Evolutionary conservation across 2,329 filamentous ascomycete genomes (phyloP), one percentile per base, ranked within the genome.

Genomic region (Tolypocladium inflatum): DNA sequence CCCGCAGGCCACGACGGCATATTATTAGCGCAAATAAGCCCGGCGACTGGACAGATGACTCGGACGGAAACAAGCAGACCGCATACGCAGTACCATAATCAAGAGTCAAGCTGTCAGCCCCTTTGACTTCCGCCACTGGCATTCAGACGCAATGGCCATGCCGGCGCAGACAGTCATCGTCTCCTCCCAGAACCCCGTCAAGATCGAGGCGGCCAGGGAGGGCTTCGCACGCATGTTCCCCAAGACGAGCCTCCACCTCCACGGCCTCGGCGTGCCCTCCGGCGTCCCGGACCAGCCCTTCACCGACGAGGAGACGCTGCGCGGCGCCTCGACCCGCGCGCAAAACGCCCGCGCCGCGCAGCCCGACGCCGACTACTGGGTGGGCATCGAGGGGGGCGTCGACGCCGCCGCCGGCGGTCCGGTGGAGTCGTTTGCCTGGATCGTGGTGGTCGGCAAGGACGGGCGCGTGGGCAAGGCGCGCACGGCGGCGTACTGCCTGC

Each of bases 381-480:
- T 76, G 39, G 74, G 74, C 6, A 67, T 76, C 21, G 74, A 77
- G 61, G 74, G 74, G 23, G 74, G 74, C 3, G 67, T 76, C 4
- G 71, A 74, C 41, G 62, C 63, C 21, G 8, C 21, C 26, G 59
- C 62, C 11, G 59, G 59, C 9, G 58, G 60, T 15, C 61, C 66
- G 10, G 63, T 75, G 30, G 65, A 68, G 57, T 71, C 70, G 11
- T 76, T 76, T 63, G 74, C 74, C 2, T 76, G 74, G 74, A 65
- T 76, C 11, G 72, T 71, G 1, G 63, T 77, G 37, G 21, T 61
- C 21, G 61, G 59, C 42, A 55, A 35, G 33, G 55, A 68, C 4
- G 68, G 67, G 6, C 64, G 62, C 5, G 61, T 62, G 30, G 73
- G 74, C 5, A 73, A 71, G 52, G 74, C 73, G 13, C 69, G 73